Percentiles rank a stretch among this genome's conserved stretches.
Evolutionary conservation across 2,329 filamentous ascomycete genomes (phyloP).

Genomic region (Sphaerulina musiva): DNA sequence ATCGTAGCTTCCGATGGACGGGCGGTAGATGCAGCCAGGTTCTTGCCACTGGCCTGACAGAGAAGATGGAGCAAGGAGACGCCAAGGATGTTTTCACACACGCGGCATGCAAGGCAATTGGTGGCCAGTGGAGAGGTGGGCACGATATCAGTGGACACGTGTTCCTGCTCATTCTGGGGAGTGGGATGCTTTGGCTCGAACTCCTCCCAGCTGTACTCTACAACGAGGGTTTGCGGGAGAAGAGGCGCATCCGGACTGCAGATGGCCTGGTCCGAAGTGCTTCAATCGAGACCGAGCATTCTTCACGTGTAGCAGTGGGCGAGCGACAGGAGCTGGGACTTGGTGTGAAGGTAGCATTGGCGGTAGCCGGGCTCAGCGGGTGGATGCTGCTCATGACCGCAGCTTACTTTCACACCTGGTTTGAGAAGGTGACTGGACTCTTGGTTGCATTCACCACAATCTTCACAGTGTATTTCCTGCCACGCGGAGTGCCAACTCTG

Average conservation of each 20-base stretch:
- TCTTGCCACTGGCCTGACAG: conserved; percentile 37
- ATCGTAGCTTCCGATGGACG: conserved; percentile 80
- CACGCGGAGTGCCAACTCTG: conserved; percentile 39
- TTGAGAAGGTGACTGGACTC: conserved; percentile 68
- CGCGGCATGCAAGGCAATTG: conserved; percentile 72
- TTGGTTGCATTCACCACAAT: conserved; percentile 43
- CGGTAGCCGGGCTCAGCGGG: conserved; percentile 63
- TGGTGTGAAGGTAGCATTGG: conserved; percentile 50
- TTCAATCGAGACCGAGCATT: conserved; percentile 37
- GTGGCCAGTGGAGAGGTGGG: conserved; percentile 83
- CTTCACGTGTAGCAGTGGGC: conserved; percentile 34
- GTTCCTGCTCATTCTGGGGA: conserved; percentile 81
- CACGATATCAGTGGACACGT: conserved; percentile 96
- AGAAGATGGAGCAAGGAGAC: conserved; percentile 38
- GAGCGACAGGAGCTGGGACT: conserved; percentile 27
- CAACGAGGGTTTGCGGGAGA: conserved; percentile 48
- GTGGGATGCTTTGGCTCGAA: conserved; percentile 75
- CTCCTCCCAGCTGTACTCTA: conserved; percentile 56
- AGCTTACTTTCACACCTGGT: conserved; percentile 97
- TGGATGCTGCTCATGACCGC: conserved; percentile 99
- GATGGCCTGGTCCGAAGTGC: conserved; percentile 56
- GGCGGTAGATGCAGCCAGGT: conserved; percentile 73
- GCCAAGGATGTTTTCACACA: conserved; percentile 57
- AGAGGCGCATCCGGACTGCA: conserved; percentile 57
- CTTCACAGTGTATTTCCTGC: conserved; percentile 45